phyloP scores from a whole-genome alignment of 202 grass and related monocot genomes.

The Musa balbisiana region DNA sequence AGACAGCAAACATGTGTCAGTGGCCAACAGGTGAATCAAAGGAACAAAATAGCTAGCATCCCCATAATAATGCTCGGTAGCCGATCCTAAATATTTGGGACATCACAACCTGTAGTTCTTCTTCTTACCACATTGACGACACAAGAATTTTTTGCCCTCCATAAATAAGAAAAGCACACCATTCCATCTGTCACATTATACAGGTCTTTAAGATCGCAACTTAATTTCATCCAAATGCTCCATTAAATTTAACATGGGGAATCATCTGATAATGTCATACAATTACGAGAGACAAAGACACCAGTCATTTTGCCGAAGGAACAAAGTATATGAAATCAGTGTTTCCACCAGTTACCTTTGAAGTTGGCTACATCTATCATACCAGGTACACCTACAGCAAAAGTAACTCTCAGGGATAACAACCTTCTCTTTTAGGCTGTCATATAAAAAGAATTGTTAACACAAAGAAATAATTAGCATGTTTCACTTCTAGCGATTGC shows the following conservation, averaged over 20 bases:
- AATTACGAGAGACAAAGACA: neutral
- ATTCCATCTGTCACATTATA: neutral
- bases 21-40: neutral
- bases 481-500: neutral
- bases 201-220: neutral
- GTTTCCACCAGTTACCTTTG: neutral
- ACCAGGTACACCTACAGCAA: neutral
- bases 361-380: neutral
- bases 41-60: neutral
- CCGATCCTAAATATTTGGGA: neutral
- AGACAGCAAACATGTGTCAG: neutral
- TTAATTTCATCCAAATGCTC: neutral
- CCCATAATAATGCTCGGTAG: neutral
- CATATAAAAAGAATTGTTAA: neutral
- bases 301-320: neutral
- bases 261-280: neutral
- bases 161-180: neutral
- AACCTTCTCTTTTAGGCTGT: neutral
- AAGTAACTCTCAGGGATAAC: neutral
- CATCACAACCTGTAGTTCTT: neutral
- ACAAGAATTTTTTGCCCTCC: neutral
- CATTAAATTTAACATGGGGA: neutral
- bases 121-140: neutral
- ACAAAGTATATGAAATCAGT: neutral
- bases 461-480: neutral